Conservation (phyloP, 148 eudicot species). For the Arbutus unedo region DNA sequence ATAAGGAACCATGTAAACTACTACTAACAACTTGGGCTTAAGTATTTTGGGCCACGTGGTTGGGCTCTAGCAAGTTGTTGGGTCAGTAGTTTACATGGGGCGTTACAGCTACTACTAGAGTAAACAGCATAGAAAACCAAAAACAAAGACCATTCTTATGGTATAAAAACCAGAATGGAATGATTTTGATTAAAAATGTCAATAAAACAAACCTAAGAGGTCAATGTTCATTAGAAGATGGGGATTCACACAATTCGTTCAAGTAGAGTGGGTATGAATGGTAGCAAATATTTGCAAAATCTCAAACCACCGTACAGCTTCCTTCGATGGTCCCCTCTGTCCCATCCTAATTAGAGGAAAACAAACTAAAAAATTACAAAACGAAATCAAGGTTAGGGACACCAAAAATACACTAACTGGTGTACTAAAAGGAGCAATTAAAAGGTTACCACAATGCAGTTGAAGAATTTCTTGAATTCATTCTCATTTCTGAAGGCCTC, state of each 20-base stretch:
- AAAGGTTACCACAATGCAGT: slow-evolving; percentile 75
- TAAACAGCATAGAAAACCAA: too few relatives aligned
- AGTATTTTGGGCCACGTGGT: too few relatives aligned
- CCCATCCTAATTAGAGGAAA: slow-evolving; percentile 60
- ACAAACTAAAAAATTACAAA: slow-evolving; percentile 4
- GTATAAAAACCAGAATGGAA: background rate
- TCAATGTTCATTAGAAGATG: slow-evolving; percentile 45
- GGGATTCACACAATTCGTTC: slow-evolving; percentile 67
- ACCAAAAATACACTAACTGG: background rate
- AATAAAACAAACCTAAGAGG: slow-evolving; percentile 66
- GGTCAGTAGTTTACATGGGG: too few relatives aligned
- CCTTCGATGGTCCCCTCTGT: slow-evolving; percentile 83
- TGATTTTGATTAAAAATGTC: background rate
- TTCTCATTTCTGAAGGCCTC: slow-evolving; percentile 79
- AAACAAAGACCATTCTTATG: too few relatives aligned
- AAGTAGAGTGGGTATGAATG: slow-evolving; percentile 75
- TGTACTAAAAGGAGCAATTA: background rate
- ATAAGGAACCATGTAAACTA: too few relatives aligned
- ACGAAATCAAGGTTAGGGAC: background rate
- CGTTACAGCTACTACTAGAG: too few relatives aligned
- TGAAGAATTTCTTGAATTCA: slow-evolving; percentile 60
- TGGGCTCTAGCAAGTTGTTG: too few relatives aligned
- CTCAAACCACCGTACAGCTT: slow-evolving; percentile 82
- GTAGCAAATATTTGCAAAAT: slow-evolving; percentile 79
- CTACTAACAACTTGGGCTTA: too few relatives aligned